Conservation (phyloP, 2,329 filamentous ascomycete species). For the Arthrobotrys sphaeroides region DNA sequence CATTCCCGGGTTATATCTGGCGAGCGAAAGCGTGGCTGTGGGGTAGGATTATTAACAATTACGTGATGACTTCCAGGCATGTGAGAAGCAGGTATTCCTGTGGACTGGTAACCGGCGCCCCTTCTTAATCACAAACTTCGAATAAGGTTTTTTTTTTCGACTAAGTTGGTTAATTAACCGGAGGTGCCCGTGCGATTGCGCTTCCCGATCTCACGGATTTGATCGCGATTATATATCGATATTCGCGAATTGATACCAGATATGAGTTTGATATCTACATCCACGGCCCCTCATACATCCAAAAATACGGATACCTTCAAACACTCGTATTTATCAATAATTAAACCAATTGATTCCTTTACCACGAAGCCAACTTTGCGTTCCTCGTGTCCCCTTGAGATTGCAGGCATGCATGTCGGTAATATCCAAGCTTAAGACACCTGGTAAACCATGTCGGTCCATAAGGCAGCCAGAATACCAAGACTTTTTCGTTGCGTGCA, state of each 20-base stretch:
- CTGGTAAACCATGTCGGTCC: constrained; percentile 38
- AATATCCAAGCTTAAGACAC: constrained; percentile 45
- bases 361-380: neutral
- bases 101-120: neutral
- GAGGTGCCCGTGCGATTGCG: neutral
- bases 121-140: neutral
- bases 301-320: no score
- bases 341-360: neutral
- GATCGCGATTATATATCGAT: no score
- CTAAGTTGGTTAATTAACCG: neutral
- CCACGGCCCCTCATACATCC: no score
- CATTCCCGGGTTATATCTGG: constrained; percentile 13
- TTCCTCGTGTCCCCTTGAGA: neutral
- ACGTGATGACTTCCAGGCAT: constrained; percentile 18
- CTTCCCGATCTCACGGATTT: neutral
- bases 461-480: constrained; percentile 54
- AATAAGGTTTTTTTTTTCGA: neutral
- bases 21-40: constrained; percentile 1
- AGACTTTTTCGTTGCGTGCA: constrained; percentile 50
- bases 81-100: neutral
- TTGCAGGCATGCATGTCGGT: constrained; percentile 11
- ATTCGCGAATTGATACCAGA: no score
- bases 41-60: constrained; percentile 18
- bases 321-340: no score
- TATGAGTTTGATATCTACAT: neutral